Evolutionary conservation across 1,139 yeast species (phyloP).

Genomic region (Taiozyma sp.): DNA sequence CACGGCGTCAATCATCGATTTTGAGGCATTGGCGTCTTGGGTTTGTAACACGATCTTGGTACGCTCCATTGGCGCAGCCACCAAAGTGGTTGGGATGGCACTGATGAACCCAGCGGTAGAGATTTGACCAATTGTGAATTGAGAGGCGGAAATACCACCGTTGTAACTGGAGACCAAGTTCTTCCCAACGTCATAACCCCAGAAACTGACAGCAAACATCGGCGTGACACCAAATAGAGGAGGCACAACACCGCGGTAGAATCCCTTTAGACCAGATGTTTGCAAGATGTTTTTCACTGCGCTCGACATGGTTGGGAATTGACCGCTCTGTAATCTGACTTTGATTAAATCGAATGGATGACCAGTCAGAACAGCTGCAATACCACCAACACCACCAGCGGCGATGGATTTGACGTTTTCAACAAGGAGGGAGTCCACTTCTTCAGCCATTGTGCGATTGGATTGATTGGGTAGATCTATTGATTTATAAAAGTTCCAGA

Average conservation of each 20-base stretch:
- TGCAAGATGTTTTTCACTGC: constrained; percentile 67
- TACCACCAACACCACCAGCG: constrained; percentile 86
- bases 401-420: constrained; percentile 66
- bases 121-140: constrained; percentile 62
- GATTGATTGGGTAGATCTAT: background rate
- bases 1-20: constrained; percentile 39
- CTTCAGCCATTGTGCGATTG: constrained; percentile 27
- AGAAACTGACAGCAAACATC: constrained; percentile 95
- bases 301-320: constrained; percentile 46
- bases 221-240: constrained; percentile 96
- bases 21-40: constrained; percentile 45
- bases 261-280: constrained; percentile 67
- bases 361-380: constrained; percentile 86
- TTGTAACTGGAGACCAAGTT: constrained; percentile 45
- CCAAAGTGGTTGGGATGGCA: constrained; percentile 90
- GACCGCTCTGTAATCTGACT: constrained; percentile 76
- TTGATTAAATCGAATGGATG: constrained; percentile 94
- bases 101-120: constrained; percentile 94
- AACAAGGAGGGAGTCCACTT: constrained; percentile 38
- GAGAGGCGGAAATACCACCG: constrained; percentile 29
- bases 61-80: constrained; percentile 96
- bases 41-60: constrained; percentile 92
- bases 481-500: background rate
- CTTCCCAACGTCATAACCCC: constrained; percentile 97
- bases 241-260: constrained; percentile 84